phyloP scores from a whole-genome alignment of 805 yeast genomes.

The Debaryomyces castellii region DNA sequence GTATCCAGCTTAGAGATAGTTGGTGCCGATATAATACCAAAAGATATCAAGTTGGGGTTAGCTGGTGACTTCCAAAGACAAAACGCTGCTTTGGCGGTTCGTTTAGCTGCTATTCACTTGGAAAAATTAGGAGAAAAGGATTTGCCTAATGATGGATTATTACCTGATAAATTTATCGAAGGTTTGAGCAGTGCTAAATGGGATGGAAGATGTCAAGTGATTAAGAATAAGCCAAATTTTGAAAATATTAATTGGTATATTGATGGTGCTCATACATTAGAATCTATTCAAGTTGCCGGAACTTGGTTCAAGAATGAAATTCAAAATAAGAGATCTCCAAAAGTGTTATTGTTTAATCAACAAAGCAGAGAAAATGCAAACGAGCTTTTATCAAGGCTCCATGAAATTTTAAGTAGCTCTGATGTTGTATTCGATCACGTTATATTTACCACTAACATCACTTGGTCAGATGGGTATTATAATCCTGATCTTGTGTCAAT shows the following conservation, averaged over 20 bases:
- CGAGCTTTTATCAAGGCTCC: constrained; percentile 56
- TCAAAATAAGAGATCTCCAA: constrained; percentile 14
- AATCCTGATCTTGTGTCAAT: constrained; percentile 81
- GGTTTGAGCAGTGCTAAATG: constrained; percentile 74
- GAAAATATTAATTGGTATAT: constrained; percentile 68
- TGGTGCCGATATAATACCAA: constrained; percentile 31
- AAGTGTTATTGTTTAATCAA: constrained; percentile 82
- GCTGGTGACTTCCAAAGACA: constrained; percentile 80
- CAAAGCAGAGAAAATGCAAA: constrained; percentile 83
- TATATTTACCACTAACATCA: constrained; percentile 86
- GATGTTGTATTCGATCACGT: constrained; percentile 65
- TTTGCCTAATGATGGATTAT: constrained; percentile 20
- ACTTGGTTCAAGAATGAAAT: constrained; percentile 60
- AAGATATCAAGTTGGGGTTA: constrained; percentile 59
- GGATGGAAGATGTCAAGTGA: constrained; percentile 95
- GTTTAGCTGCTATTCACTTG: constrained; percentile 64
- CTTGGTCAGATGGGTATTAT: constrained; percentile 82
- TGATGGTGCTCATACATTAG: constrained; percentile 96
- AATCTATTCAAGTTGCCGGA: constrained; percentile 80
- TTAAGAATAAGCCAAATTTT: constrained; percentile 42
- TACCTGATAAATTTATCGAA: constrained; percentile 49
- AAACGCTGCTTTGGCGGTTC: constrained; percentile 87
- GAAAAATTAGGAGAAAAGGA: constrained; percentile 39
- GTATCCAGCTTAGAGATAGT: constrained; percentile 50
- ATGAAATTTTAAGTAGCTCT: constrained; percentile 37